Evolutionary conservation across 768 basidiomycete species (phyloP), one percentile per base, ranked within the genome.

Genomic region (Russula sp.): DNA sequence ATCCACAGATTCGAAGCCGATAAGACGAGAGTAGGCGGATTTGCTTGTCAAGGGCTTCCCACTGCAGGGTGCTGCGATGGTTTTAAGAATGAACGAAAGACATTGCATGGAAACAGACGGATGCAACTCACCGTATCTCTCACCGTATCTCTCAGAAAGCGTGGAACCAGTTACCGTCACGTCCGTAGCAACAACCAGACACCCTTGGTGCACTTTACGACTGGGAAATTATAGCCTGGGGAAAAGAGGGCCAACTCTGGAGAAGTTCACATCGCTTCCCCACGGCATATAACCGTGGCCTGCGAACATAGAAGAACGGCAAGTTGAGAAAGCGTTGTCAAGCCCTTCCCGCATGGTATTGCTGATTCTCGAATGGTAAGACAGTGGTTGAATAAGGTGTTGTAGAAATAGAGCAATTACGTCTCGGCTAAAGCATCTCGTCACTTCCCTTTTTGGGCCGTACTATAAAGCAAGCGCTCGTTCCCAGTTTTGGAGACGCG

Each of bases 341-440:
- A 57, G 66, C 46, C 49, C 30, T 61, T 64, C 55, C 49, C 66
- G 54, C 66, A 65, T 28, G 67, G 30, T 28, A n/a, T 34, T n/a
- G 5, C 16, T 14, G 38, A 40, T 61, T 57, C 63, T 61, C 55
- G 38, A 36, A 49, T 32, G 57, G 26, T 22, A 11, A n/a, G 14
- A 9, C 42, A 22, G 8, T 40, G 55, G 24, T 40, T 28, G 55
- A 6, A 24, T 20, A 22, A 28, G 18, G 36, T 16, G 14, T 16
- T 2, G 38, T 20, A 40, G 38, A 42, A 40, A 40, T 28, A 16
- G 10, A 18, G 24, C 55, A 38, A 56, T 56, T 56, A 56, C 55
- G 55, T 56, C 18, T 56, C 18, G 50, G 14, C 50, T 51, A 20
- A 52, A 30, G 16, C 58, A 46, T 46, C 50, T 44, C 24, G 5